Evolutionary conservation across 164 flowering plant genomes (phyloP), one percentile per base, ranked within the genome.

Genomic region (Umbilicus rupestris): DNA sequence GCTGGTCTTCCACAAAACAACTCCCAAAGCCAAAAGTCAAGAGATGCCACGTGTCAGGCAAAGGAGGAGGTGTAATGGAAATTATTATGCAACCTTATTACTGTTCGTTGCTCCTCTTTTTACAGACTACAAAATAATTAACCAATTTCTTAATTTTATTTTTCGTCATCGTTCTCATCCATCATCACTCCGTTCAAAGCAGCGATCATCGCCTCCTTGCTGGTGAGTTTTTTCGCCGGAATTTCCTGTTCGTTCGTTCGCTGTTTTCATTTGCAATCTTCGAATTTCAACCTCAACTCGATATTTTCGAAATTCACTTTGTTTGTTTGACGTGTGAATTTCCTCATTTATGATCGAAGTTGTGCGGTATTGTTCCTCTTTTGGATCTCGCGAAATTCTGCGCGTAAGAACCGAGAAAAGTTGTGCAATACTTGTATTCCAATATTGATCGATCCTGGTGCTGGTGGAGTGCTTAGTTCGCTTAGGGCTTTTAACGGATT

Each of bases 111-210:
- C n/a, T n/a, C n/a, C n/a, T n/a, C n/a, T n/a, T n/a, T n/a, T n/a
- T n/a, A n/a, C n/a, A n/a, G n/a, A n/a, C n/a, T n/a, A n/a, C n/a
- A n/a, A n/a, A n/a, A n/a, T n/a, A n/a, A n/a, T n/a, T n/a, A n/a
- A n/a, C n/a, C n/a, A n/a, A n/a, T n/a, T n/a, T n/a, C n/a, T 47
- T 6, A 47, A n/a, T 47, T 47, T 19, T 16, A 17, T 2, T 47
- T 47, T 47, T 22, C 6, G 5, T 35, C 52, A 47, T n/a, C 52
- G 52, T 47, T n/a, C 5, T 47, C 57, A 9, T 50, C n/a, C 26
- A 20, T 50, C 58, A 52, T 22, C 58, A 52, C 58, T 52, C 30
- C 58, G 58, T 52, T 30, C 58, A 52, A 41, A 41, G 44, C 44
- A 41, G 44, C 44, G 44, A 41, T 41, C 44, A 41, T 24, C 58